Percentiles rank a stretch among this genome's conserved stretches.
Conservation (phyloP, 306 rosid species). For the Dalbergia cochinchinensis region DNA sequence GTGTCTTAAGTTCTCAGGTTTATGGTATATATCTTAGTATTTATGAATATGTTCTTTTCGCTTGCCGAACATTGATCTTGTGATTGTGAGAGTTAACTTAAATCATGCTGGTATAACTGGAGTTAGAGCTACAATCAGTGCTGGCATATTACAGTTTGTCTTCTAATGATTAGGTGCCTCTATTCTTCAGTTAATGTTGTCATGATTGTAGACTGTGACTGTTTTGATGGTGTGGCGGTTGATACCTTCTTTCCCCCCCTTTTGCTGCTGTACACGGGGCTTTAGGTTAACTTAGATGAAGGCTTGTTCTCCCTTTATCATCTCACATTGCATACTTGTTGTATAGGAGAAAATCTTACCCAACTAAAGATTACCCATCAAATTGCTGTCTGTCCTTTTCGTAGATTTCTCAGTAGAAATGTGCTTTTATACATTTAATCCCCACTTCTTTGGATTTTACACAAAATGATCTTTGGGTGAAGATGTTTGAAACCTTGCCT, state of each 20-base stretch:
- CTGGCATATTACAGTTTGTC: neutral
- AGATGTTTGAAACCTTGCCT: constrained; percentile 1
- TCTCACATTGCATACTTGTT: neutral
- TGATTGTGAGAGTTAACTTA: neutral
- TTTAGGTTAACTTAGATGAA: neutral
- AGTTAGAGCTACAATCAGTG: neutral
- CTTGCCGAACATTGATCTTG: neutral
- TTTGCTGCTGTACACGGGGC: neutral
- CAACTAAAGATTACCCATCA: neutral
- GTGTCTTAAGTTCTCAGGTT: neutral
- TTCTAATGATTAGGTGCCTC: neutral
- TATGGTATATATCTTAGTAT: neutral
- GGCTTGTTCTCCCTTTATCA: neutral
- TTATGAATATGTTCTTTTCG: neutral
- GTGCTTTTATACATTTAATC: neutral
- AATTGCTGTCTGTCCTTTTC: neutral
- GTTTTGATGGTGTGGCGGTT: neutral
- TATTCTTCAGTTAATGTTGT: neutral
- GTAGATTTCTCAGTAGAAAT: neutral
- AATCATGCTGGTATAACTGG: constrained; percentile 6
- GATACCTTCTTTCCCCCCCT: neutral
- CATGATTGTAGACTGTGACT: neutral
- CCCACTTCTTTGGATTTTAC: constrained; percentile 3
- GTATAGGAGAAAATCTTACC: neutral
- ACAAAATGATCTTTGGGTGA: neutral